These are phyloP conservation scores for Fagus sylvatica DNA, from an alignment of 306 rosid genomes.

Conservation along the genomic window DNA sequence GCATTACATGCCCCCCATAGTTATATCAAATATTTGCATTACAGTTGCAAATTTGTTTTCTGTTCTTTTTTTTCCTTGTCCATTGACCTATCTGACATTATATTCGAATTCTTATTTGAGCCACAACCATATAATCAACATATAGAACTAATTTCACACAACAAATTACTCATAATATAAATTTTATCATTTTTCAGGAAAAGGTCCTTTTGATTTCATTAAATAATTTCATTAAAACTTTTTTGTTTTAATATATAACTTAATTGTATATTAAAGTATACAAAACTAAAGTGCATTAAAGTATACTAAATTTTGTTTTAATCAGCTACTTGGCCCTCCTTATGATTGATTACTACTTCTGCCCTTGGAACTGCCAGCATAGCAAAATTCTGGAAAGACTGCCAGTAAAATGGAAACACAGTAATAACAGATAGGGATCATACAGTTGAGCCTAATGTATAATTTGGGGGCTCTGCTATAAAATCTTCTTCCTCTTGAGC, in stretches of 20 bases:
- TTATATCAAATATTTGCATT: neutral
- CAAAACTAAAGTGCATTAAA: neutral
- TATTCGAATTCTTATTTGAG: neutral
- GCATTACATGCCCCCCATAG: neutral
- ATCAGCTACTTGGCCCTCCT: neutral
- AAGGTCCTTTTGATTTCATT: neutral
- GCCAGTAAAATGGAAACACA: conserved; percentile 12
- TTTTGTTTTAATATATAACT: neutral
- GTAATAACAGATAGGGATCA: conserved; percentile 22
- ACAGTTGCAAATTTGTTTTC: neutral
- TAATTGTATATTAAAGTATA: no score
- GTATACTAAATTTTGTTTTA: neutral
- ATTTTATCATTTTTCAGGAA: neutral
- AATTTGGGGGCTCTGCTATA: conserved; percentile 54
- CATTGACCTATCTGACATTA: neutral
- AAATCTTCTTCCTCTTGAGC: conserved; percentile 58
- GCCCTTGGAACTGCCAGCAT: neutral
- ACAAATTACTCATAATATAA: neutral
- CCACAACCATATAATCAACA: neutral
- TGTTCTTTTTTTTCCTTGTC: neutral
- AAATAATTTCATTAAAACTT: neutral
- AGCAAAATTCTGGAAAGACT: conserved; percentile 7
- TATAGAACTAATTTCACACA: neutral
- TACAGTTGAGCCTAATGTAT: conserved; percentile 51
- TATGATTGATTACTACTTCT: neutral